Base-by-base conservation (phyloP, 2,329 filamentous ascomycete species). In the Volutella citrinella region DNA sequence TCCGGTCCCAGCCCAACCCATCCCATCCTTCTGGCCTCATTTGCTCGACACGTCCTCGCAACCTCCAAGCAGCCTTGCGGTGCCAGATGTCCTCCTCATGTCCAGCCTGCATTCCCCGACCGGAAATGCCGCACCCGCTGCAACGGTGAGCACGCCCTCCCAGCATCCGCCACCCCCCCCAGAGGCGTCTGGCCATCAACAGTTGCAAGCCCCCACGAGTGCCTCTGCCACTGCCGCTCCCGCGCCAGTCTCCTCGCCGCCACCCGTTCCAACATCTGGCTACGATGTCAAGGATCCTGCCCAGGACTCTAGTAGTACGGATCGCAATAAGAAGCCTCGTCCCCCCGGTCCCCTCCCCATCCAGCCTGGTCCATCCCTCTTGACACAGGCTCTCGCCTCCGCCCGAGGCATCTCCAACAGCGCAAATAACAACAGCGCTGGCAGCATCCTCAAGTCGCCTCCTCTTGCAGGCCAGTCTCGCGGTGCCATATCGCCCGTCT, bases 361-460 rank as follows among this genome's bases (percentile, higher is more conserved):
- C 54, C 63, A 68, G 50, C 62, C 60, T 53, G 73, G 73, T 43
- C 70, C 73, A 48, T 78, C 74, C 38, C 57, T 78, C 49, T 65
- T 78, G 59, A 70, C 72, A 40, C 71, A 78, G 60, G 74, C 74
- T 54, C 64, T 78, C 56, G 74, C 74, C 55, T 74, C 72, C 60
- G 74, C 74, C 53, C 72, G 74, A 52, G 74, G 73, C 52, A 74
- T 76, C n/a, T n/a, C n/a, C n/a, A n/a, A n/a, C n/a, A n/a, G n/a
- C n/a, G n/a, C n/a, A n/a, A n/a, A n/a, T n/a, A n/a, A n/a, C n/a
- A n/a, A n/a, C n/a, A n/a, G n/a, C n/a, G n/a, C n/a, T n/a, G n/a
- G n/a, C n/a, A n/a, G n/a, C 20, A 22, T 9, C 30, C 57, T 51
- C 32, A 47, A 55, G 27, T 28, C 29, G 8, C 27, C 36, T 16